Evolutionary conservation across 768 basidiomycete genomes (phyloP).

Genomic region (Trametes punicea): DNA sequence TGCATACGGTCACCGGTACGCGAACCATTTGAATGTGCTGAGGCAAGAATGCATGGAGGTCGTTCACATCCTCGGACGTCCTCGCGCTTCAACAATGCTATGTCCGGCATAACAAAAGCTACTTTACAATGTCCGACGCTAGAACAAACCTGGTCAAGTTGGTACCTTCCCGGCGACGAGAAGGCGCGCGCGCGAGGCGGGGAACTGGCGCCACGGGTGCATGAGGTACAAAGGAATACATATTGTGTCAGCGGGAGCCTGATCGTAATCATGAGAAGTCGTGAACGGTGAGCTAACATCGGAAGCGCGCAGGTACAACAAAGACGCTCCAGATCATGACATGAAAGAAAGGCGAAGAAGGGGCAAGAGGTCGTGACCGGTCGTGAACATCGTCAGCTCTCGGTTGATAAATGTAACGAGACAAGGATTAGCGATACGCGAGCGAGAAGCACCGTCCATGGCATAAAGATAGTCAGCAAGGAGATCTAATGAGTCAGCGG

Average conservation of each 20-base stretch:
- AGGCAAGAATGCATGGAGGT: neutral
- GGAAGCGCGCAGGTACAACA: constrained; percentile 3
- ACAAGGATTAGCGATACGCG: constrained; percentile 13
- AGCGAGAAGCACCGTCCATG: neutral
- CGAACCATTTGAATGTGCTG: neutral
- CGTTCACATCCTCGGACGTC: neutral
- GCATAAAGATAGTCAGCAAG: constrained; percentile 16
- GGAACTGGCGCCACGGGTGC: neutral
- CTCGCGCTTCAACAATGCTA: neutral
- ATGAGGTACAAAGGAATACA: constrained; percentile 2
- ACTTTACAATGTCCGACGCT: neutral
- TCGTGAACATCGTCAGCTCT: constrained; percentile 3
- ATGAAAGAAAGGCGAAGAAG: neutral
- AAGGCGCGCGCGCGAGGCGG: neutral
- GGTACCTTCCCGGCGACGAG: neutral
- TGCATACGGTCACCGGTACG: neutral
- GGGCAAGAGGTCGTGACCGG: constrained; percentile 1
- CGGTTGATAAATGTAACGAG: neutral
- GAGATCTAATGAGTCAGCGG: constrained; percentile 11
- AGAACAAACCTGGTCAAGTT: neutral
- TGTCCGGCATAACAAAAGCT: neutral
- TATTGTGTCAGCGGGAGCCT: neutral
- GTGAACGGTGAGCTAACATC: neutral
- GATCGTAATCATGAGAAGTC: constrained; percentile 12
- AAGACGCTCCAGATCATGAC: neutral